phyloP scores from a whole-genome alignment of 1,284 basidiomycete species.

The Cryptococcus depauperatus region DNA sequence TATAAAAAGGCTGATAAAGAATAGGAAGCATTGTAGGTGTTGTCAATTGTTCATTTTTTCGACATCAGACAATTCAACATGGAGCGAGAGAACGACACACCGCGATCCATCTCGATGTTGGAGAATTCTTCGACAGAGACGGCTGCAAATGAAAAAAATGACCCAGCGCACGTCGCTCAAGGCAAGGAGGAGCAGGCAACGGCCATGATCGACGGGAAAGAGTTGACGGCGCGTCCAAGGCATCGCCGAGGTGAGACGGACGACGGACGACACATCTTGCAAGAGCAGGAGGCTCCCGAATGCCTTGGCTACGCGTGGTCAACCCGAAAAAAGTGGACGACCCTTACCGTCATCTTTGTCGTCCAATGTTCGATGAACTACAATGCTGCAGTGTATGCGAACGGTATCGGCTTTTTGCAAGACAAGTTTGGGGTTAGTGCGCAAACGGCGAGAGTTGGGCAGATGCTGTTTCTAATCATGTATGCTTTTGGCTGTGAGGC shows the following conservation, averaged over 20 bases:
- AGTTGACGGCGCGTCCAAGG: conserved; percentile 6
- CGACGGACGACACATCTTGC: conserved; percentile 39
- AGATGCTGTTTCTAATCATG: conserved; percentile 44
- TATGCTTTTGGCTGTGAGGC: conserved; percentile 49
- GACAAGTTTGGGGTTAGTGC: conserved; percentile 39
- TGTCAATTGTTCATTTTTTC: no score
- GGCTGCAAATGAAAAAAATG: no score
- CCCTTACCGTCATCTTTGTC: conserved; percentile 42
- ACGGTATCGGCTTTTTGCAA: conserved; percentile 11
- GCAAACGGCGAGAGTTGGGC: conserved; percentile 44
- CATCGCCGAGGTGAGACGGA: conserved; percentile 5
- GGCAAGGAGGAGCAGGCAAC: no score
- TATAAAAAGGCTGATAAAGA: no score
- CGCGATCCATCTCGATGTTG: no score
- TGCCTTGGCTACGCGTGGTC: conserved; percentile 31
- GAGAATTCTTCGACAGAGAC: neutral
- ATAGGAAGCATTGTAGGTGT: no score
- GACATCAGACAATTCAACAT: no score
- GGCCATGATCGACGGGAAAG: no score
- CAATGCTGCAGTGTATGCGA: conserved; percentile 11
- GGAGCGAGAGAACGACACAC: no score
- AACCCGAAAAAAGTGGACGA: conserved; percentile 41
- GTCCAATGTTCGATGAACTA: conserved; percentile 36
- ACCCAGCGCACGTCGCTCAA: no score
- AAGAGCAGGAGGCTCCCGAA: conserved; percentile 34